These are phyloP conservation scores for Gossypium trilobum DNA, from an alignment of 441 rosid genomes.

Conservation along the genomic window DNA sequence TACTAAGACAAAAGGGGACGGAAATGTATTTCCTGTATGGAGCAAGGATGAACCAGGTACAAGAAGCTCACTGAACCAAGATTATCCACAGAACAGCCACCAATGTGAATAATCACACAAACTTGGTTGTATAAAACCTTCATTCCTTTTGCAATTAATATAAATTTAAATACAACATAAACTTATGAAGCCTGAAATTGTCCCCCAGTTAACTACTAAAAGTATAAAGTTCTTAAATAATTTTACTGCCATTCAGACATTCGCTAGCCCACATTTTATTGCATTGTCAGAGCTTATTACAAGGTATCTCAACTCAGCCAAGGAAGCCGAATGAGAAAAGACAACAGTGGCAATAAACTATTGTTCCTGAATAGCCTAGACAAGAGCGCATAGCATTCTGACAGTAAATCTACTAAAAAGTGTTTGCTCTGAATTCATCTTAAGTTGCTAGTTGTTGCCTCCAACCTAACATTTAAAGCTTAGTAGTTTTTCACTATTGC, in stretches of 20 bases:
- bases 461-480: no score
- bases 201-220: background rate
- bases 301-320: background rate
- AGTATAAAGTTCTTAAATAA: background rate
- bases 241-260: background rate
- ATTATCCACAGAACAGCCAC: background rate
- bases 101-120: background rate
- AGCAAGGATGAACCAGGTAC: background rate
- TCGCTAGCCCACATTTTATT: background rate
- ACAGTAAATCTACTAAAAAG: no score
- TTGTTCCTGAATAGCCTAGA: background rate
- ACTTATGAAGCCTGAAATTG: background rate
- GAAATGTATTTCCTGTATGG: background rate
- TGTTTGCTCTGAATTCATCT: no score
- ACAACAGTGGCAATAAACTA: background rate
- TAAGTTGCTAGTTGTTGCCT: no score
- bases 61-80: background rate
- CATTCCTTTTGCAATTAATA: background rate
- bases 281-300: background rate
- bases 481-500: no score
- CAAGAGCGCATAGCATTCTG: background rate
- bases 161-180: constrained; percentile 1
- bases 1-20: background rate
- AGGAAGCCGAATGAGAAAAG: background rate
- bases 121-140: background rate